Evolutionary conservation across 2,329 filamentous ascomycete species (phyloP).

Genomic region (Ceratocystis variospora): DNA sequence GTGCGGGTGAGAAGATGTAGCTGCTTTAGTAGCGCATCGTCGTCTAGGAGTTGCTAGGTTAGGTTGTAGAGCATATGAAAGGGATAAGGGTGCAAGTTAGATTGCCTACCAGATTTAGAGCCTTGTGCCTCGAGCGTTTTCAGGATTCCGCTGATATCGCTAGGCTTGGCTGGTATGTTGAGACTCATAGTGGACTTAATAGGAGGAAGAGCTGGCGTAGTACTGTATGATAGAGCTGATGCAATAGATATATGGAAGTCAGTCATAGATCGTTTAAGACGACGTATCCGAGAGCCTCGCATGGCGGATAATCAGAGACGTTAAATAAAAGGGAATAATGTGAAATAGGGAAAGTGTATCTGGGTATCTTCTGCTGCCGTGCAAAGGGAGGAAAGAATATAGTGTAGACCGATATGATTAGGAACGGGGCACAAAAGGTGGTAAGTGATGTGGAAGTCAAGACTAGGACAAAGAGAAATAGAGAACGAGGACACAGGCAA

Average conservation of each 20-base stretch:
- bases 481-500: not conserved
- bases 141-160: conserved; percentile 15
- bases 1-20: conserved; percentile 17
- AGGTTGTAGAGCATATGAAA: not conserved
- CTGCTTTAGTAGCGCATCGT: conserved; percentile 16
- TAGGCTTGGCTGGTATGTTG: conserved; percentile 11
- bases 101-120: conserved; percentile 13
- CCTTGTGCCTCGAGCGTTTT: conserved; percentile 9
- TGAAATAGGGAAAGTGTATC: not conserved
- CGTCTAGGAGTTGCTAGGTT: conserved; percentile 8
- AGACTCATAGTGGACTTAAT: not conserved
- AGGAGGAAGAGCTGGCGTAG: not conserved
- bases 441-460: not conserved
- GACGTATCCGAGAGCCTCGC: conserved; percentile 14
- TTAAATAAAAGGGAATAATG: conserved; percentile 9
- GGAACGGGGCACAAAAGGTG: not conserved
- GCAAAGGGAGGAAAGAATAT: not conserved
- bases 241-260: conserved; percentile 17
- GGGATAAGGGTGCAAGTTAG: not conserved
- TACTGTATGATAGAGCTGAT: conserved; percentile 11
- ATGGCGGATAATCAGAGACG: conserved; percentile 12
- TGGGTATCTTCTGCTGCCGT: not conserved
- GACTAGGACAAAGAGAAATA: not conserved
- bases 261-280: conserved; percentile 11
- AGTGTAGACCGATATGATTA: not conserved